Conservation (phyloP, 2,329 filamentous ascomycete species). For the Penicillium sp. region DNA sequence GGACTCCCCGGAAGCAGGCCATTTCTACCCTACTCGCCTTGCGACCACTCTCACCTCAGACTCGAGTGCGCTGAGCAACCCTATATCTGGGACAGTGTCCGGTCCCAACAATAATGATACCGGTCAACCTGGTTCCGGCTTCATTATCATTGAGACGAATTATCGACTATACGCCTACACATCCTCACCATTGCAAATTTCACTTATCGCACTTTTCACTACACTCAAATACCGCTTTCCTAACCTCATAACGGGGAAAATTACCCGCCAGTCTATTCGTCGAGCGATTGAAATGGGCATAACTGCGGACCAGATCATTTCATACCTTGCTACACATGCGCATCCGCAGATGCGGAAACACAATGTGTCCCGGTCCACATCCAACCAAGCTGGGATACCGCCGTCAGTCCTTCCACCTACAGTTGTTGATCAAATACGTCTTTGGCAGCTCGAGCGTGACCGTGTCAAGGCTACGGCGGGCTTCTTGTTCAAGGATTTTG, state of each 20-base stretch:
- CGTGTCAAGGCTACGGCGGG: constrained; percentile 83
- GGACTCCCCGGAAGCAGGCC: constrained; percentile 49
- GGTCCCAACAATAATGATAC: constrained; percentile 38
- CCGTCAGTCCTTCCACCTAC: constrained; percentile 84
- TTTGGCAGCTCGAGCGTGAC: constrained; percentile 98
- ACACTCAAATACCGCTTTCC: constrained; percentile 88
- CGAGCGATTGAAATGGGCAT: constrained; percentile 88
- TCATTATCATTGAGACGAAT: constrained; percentile 97
- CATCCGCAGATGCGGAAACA: constrained; percentile 89
- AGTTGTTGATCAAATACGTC: constrained; percentile 93
- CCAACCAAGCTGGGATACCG: constrained; percentile 43
- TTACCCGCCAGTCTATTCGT: constrained; percentile 87
- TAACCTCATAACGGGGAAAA: constrained; percentile 89
- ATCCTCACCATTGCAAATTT: constrained; percentile 89
- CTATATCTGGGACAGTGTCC: constrained; percentile 68
- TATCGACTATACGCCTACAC: constrained; percentile 98
- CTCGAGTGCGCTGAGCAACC: constrained; percentile 73
- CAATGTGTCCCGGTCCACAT: constrained; percentile 43
- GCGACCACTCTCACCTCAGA: constrained; percentile 88
- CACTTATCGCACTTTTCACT: constrained; percentile 87
- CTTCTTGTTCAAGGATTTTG: constrained; percentile 90
- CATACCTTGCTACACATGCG: constrained; percentile 88
- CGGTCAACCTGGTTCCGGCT: constrained; percentile 59
- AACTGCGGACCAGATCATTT: constrained; percentile 92
- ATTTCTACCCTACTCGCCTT: constrained; percentile 87